Base-by-base conservation (phyloP, 768 basidiomycete genomes). In the Leccinum imitatum region DNA sequence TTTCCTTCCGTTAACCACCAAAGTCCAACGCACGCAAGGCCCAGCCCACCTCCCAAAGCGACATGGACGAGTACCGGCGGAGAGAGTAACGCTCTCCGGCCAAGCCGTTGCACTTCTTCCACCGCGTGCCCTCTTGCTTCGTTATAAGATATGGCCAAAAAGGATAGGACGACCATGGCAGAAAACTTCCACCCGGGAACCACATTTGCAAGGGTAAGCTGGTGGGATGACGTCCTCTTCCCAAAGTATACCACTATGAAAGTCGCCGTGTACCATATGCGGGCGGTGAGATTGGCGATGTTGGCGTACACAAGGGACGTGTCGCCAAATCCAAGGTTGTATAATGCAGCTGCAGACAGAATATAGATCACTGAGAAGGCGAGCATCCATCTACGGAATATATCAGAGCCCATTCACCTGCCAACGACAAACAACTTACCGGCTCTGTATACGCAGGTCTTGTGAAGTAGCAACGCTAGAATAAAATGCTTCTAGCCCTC, bases 401-500 rank as follows among this genome's bases (percentile, higher is more conserved):
- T 11, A 54, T 65, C 11, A 63, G 63, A 57, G 25, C 23, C 31
- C 39, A 13, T 48, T 31, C 11, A 13, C 19, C 27, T 17, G 21
- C 50, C 6, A 39, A 62, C 25, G 30, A 6, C n/a, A 35, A 52
- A 15, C 2, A 25, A 68, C 80, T 57, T 57, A 83, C 80, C 84
- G 78, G 66, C 87, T 89, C 72, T 96, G 94, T 7, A 69, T 71
- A 50, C 78, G 83, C 10, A 99, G 74, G 71, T 95, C 88, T 1
- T 73, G 65, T 0, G 88, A 79, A 2, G 80, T 79, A 1, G 93
- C 91, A 2, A 87, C 86, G 57, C 91, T 89, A 3, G 90, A 85
- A 65, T 96, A 80, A 73, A 97, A 95, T 0, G 95, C 93, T 70
- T 99, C 97, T 17, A 96, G 76, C 0, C 91, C 84, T 2, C 97